phyloP scores from a whole-genome alignment of 768 basidiomycete species.

The Pulveroboletus frians region DNA sequence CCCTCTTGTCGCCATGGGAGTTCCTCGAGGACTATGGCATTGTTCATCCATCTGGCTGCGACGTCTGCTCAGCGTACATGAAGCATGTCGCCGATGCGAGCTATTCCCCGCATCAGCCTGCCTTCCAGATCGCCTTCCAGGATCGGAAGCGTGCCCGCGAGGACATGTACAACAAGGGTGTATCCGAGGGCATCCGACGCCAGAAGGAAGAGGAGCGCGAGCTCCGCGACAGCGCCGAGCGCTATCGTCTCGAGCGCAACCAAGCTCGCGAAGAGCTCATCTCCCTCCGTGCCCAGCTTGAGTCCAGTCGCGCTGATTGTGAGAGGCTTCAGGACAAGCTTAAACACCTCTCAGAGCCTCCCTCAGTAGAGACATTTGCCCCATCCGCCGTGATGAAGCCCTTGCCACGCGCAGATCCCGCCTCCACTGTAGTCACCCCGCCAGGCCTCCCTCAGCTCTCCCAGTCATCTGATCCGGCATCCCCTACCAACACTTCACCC shows the following conservation, averaged over 20 bases:
- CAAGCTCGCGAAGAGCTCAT: conserved; percentile 31
- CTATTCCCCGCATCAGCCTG: conserved; percentile 33
- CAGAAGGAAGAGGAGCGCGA: conserved; percentile 37
- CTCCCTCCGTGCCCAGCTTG: conserved; percentile 32
- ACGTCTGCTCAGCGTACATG: conserved; percentile 36
- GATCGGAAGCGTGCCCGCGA: conserved; percentile 37
- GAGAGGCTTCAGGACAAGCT: conserved; percentile 29
- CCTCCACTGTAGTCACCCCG: not conserved
- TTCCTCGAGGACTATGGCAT: conserved; percentile 37
- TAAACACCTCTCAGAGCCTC: conserved; percentile 6
- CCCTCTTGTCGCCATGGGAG: conserved; percentile 36
- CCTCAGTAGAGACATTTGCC: not conserved
- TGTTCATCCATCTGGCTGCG: conserved; percentile 37
- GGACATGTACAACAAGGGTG: conserved; percentile 35
- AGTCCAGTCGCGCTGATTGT: conserved; percentile 30
- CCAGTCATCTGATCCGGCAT: not conserved
- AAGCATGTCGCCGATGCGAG: conserved; percentile 38
- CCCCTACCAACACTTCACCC: conserved; percentile 3
- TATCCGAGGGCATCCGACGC: conserved; percentile 37
- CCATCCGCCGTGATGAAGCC: conserved; percentile 1
- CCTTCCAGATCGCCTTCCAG: conserved; percentile 38
- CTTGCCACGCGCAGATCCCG: conserved; percentile 4
- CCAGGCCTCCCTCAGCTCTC: conserved; percentile 7
- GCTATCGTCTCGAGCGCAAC: conserved; percentile 32
- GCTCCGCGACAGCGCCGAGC: conserved; percentile 32